A percentile compares a stretch with the other conserved stretches of the same genome.
Evolutionary conservation across 352 stramenopile species (phyloP).

Genomic region (Globisporangium solare): DNA sequence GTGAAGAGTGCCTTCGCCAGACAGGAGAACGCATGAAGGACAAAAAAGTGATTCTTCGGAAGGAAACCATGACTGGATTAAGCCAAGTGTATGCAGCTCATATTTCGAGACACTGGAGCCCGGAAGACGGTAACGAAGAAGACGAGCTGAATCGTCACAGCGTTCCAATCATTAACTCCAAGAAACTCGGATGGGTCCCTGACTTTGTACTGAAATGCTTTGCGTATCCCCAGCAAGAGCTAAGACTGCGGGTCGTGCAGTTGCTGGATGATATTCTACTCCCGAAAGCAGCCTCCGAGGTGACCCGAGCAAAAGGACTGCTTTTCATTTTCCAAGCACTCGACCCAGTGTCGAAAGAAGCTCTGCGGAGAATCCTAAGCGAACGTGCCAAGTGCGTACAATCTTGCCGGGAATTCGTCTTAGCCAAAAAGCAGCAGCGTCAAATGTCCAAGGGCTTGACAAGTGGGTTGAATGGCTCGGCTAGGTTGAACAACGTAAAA

Average conservation of each 20-base stretch:
- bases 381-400: slow-evolving; percentile 54
- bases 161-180: slow-evolving; percentile 31
- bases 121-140: slow-evolving; percentile 18
- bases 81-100: slow-evolving; percentile 78
- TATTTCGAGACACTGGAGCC: slow-evolving; percentile 53
- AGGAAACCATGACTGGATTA: slow-evolving; percentile 86
- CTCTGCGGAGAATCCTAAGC: slow-evolving; percentile 56
- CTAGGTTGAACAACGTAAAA: slow-evolving; percentile 22
- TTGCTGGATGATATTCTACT: slow-evolving; percentile 83
- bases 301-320: slow-evolving; percentile 52
- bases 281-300: slow-evolving; percentile 55
- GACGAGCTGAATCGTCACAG: slow-evolving; percentile 19
- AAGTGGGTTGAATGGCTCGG: slow-evolving; percentile 1
- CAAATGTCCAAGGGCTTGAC: slow-evolving; percentile 11
- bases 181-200: slow-evolving; percentile 80
- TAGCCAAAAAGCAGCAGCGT: slow-evolving; percentile 41
- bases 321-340: slow-evolving; percentile 69
- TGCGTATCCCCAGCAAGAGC: slow-evolving; percentile 78
- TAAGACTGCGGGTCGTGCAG: slow-evolving; percentile 79
- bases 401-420: slow-evolving; percentile 32
- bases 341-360: slow-evolving; percentile 64
- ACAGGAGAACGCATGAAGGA: slow-evolving; percentile 88
- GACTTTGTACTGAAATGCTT: slow-evolving; percentile 86
- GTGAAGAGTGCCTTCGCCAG: slow-evolving; percentile 57
- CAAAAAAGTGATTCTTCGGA: slow-evolving; percentile 73